These are phyloP conservation scores for Xylaria palmicola DNA, from an alignment of 495 filamentous ascomycete species.

Conservation along the genomic window DNA sequence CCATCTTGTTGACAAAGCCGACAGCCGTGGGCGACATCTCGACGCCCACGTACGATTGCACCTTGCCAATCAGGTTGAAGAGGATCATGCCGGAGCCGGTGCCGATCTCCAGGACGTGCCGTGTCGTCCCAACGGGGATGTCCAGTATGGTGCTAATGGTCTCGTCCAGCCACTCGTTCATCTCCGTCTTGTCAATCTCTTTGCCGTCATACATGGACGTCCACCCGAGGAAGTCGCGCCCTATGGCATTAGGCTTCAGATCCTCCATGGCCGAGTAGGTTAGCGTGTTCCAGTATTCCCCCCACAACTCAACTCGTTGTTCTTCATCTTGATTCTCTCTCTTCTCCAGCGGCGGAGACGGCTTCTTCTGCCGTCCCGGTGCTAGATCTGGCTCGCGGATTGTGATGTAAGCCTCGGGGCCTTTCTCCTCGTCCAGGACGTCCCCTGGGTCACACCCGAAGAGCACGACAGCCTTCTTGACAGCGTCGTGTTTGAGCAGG, in stretches of 20 bases:
- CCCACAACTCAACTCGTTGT: background rate
- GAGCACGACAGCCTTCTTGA: no score
- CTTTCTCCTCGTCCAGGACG: no score
- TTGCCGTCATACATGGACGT: slow-evolving; percentile 17
- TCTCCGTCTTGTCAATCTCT: slow-evolving; percentile 14
- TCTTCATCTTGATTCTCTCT: background rate
- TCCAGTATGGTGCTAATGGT: background rate
- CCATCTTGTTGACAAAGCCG: background rate
- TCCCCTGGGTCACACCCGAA: no score
- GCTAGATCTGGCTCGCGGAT: no score
- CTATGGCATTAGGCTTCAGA: slow-evolving; percentile 15
- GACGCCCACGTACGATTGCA: background rate
- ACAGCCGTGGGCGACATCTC: background rate
- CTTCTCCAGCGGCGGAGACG: no score
- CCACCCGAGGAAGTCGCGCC: slow-evolving; percentile 12
- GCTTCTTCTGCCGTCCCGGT: no score
- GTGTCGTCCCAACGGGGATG: slow-evolving; percentile 8
- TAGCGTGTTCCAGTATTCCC: background rate
- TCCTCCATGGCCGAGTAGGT: background rate
- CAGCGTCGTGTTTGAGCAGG: no score
- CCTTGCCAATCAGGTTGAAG: background rate
- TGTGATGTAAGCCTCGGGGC: no score
- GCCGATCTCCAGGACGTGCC: background rate
- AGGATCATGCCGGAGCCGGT: background rate
- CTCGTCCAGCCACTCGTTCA: slow-evolving; percentile 13